Percentiles rank a stretch among this genome's conserved stretches.
Evolutionary conservation across 129 eudicot species (phyloP).

Genomic region (Flaveria brownii): DNA sequence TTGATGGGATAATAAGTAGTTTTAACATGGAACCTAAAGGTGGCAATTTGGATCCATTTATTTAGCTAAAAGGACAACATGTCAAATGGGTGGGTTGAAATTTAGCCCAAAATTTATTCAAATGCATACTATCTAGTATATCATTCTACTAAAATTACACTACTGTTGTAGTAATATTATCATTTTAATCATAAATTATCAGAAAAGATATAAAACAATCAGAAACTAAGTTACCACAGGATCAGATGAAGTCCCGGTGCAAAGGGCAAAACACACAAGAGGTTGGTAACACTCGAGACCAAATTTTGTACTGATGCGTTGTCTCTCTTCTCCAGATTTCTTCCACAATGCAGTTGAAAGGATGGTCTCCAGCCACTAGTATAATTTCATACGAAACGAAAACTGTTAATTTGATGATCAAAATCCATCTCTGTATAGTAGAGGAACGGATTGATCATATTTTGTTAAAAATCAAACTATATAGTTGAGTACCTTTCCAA

Average conservation of each 20-base stretch:
- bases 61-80: not conserved
- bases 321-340: slow-evolving; percentile 74
- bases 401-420: not conserved
- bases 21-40: not conserved
- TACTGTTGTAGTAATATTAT: not conserved
- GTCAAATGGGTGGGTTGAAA: not conserved
- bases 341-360: slow-evolving; percentile 75
- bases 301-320: slow-evolving; percentile 52
- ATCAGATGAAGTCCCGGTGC: slow-evolving; percentile 82
- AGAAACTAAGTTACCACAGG: slow-evolving; percentile 62
- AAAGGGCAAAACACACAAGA: slow-evolving; percentile 77
- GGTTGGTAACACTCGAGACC: slow-evolving; percentile 58
- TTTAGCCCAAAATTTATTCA: not conserved
- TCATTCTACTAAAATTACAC: not conserved
- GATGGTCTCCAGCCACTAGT: slow-evolving; percentile 82
- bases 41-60: too few relatives aligned
- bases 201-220: slow-evolving; percentile 8
- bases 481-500: slow-evolving; percentile 61
- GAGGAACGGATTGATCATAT: not conserved
- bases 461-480: slow-evolving; percentile 5
- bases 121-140: not conserved
- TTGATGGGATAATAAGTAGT: not conserved
- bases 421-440: not conserved
- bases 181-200: too few relatives aligned
- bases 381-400: slow-evolving; percentile 16